phyloP scores from a whole-genome alignment of 495 filamentous ascomycete species.

The Gamarada debralockiae region DNA sequence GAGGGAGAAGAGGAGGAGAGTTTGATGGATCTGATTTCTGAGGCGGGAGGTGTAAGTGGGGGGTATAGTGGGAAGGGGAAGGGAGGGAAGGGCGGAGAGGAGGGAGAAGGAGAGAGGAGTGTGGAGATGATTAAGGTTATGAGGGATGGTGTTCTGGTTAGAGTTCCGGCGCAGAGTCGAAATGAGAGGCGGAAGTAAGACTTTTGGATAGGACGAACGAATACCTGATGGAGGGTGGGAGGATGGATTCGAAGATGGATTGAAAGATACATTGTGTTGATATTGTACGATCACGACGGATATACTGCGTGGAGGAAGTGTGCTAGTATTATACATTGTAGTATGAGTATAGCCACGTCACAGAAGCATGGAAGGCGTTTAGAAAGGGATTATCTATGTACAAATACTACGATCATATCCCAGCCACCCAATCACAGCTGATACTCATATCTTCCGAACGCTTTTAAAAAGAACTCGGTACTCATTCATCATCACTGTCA shows the following conservation, averaged over 20 bases:
- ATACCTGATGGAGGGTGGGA: too few species aligned
- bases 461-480: neutral
- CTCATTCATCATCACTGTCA: slow-evolving; percentile 33
- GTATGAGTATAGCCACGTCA: neutral
- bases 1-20: slow-evolving; percentile 39
- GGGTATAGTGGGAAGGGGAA: neutral
- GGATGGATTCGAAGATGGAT: neutral
- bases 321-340: neutral
- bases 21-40: slow-evolving; percentile 67
- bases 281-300: neutral
- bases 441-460: neutral
- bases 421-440: neutral
- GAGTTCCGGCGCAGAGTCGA: slow-evolving; percentile 27
- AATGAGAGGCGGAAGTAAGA: slow-evolving; percentile 28
- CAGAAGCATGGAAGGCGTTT: slow-evolving; percentile 3
- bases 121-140: slow-evolving; percentile 5
- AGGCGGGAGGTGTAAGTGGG: slow-evolving; percentile 42
- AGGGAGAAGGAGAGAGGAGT: slow-evolving; percentile 6
- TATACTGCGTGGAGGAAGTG: too few species aligned
- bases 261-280: neutral
- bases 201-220: too few species aligned
- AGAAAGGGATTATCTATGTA: slow-evolving; percentile 21
- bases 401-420: slow-evolving; percentile 18
- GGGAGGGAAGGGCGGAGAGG: neutral
- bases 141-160: slow-evolving; percentile 26